Evolutionary conservation across 768 basidiomycete genomes (phyloP).

Genomic region (Dendrothele bispora): DNA sequence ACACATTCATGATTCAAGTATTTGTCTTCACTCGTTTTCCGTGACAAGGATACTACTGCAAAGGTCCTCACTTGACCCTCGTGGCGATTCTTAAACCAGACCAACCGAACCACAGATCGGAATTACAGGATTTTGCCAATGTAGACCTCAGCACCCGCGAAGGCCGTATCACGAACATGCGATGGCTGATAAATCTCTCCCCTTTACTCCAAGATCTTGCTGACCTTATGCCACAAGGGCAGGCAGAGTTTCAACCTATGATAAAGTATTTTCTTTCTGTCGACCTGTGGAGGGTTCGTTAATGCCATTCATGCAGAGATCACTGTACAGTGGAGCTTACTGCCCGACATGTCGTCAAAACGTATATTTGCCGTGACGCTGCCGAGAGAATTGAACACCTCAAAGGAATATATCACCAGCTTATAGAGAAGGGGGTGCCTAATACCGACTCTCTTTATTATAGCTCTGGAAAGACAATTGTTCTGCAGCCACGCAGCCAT

Average conservation of each 20-base stretch:
- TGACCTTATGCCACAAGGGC: neutral
- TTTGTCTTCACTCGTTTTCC: slow-evolving; percentile 14
- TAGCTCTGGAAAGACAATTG: too few relatives aligned
- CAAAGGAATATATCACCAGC: slow-evolving; percentile 12
- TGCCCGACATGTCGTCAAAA: slow-evolving; percentile 14
- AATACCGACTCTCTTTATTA: slow-evolving; percentile 7
- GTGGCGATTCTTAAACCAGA: neutral
- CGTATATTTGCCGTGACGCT: slow-evolving; percentile 9
- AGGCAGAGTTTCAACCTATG: neutral
- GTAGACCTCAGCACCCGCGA: neutral
- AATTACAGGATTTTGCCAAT: neutral
- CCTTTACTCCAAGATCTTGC: neutral
- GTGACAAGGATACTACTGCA: slow-evolving; percentile 11
- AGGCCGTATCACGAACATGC: neutral
- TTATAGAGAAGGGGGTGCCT: slow-evolving; percentile 14
- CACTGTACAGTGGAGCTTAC: slow-evolving; percentile 8
- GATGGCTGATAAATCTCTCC: neutral
- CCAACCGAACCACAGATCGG: neutral
- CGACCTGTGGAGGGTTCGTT: neutral
- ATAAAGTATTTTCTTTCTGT: neutral
- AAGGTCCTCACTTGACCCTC: neutral
- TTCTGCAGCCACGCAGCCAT: too few relatives aligned
- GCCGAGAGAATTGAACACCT: slow-evolving; percentile 8
- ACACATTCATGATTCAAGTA: slow-evolving; percentile 8
- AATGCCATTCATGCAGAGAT: neutral